Base-by-base conservation (phyloP, 306 rosid genomes). In the Psophocarpus tetragonolobus region DNA sequence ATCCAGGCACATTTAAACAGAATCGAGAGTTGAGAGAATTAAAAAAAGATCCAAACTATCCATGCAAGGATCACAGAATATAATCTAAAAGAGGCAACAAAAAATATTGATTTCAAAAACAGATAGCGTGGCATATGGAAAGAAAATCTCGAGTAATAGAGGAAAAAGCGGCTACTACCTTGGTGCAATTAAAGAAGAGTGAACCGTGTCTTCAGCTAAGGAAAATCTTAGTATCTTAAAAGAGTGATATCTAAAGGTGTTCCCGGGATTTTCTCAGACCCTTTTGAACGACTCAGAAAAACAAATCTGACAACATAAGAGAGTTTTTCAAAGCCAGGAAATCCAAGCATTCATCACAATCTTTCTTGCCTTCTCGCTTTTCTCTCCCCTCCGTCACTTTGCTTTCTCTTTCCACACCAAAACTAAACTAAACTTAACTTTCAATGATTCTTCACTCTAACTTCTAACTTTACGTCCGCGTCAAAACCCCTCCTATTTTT, bases 261-360 rank as follows among this genome's bases (percentile, higher is more conserved):
- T 69, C n/a, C 71, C 84, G 74, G 74, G 82, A 83, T 83, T 85
- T 87, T 89, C 88, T 87, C 80, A 69, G 27, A 83, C 71, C 73
- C 76, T 72, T 51, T 53, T 60, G 77, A 80, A 71, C 83, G 85
- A 79, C 81, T 15, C 11, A 77, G 75, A 65, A 75, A 76, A 63
- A 53, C 42, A 79, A 58, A 61, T 54, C 67, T 36, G 5, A 29
- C 9, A 39, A 41, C 6, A 9, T 23, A 18, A 58, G 74, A 68
- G 74, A 79, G 72, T 61, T 73, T 76, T 67, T 71, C 71, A 79
- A 79, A 78, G 76, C 54, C 26, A 23, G 61, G 88, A 90, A 90
- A 81, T 81, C 85, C 85, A 90, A 85, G 86, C 65, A 74, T 85
- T 84, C 85, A 79, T 87, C 85, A 76, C 50, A 85, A 70, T 85